These are phyloP conservation scores for Botrytis tulipae DNA, from an alignment of 2,329 filamentous ascomycete genomes.

Conservation along the genomic window DNA sequence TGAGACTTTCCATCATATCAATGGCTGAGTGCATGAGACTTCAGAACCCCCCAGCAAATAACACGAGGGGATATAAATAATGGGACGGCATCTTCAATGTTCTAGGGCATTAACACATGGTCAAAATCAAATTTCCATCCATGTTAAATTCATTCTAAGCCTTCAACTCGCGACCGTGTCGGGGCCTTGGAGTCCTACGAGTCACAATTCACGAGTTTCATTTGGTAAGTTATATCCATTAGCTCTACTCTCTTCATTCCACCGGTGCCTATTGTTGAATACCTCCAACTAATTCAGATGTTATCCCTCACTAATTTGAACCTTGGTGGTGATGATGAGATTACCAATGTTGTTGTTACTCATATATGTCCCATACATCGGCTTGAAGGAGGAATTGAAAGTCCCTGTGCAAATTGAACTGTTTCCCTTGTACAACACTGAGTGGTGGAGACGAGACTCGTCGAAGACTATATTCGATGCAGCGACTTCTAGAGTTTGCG, in stretches of 20 bases:
- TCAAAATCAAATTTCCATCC: background rate
- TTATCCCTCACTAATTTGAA: background rate
- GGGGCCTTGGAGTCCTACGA: background rate
- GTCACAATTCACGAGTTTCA: background rate
- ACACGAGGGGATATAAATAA: background rate
- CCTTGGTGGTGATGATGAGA: background rate
- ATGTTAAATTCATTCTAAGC: background rate
- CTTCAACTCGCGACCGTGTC: background rate
- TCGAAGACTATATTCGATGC: background rate
- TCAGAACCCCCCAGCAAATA: background rate
- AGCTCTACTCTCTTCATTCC: background rate
- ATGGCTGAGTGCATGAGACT: background rate
- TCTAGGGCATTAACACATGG: background rate
- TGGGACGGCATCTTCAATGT: background rate
- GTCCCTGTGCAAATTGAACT: background rate
- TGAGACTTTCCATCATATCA: background rate
- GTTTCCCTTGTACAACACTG: background rate
- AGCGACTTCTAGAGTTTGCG: background rate
- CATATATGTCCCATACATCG: fast-evolving
- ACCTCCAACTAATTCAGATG: background rate
- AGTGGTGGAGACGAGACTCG: background rate
- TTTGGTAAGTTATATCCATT: background rate
- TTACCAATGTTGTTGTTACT: background rate
- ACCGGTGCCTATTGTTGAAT: too few species aligned
- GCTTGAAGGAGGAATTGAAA: background rate